Percentiles rank a stretch among this genome's conserved stretches.
Conservation (phyloP, 1,139 yeast genomes). For the Debaryomycetaceae sp. region DNA sequence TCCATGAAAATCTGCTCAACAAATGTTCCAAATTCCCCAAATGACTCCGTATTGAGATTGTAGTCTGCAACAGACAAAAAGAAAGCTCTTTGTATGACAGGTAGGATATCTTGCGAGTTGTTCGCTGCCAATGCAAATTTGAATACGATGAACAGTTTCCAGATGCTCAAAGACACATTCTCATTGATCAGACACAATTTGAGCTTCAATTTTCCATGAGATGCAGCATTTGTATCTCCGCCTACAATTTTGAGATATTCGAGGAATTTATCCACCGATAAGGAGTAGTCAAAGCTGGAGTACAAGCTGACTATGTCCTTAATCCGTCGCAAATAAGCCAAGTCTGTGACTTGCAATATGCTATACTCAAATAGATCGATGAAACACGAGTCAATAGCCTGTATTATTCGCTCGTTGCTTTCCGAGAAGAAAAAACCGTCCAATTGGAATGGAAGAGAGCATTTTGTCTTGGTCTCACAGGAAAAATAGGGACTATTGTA, state of each 20-base stretch:
- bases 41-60: slow-evolving; percentile 2
- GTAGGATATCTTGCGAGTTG: slow-evolving; percentile 1
- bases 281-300: neutral
- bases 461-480: neutral
- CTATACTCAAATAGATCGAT: slow-evolving; percentile 2
- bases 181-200: slow-evolving; percentile 11
- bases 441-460: slow-evolving; percentile 1
- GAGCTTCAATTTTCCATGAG: slow-evolving; percentile 4
- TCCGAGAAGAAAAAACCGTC: slow-evolving; percentile 4
- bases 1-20: neutral
- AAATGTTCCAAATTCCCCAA: neutral
- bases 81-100: slow-evolving; percentile 4
- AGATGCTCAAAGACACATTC: slow-evolving; percentile 7
- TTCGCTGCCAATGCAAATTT: slow-evolving; percentile 2
- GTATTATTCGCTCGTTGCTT: neutral
- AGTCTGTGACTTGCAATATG: slow-evolving; percentile 1
- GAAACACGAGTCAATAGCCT: neutral
- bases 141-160: slow-evolving; percentile 11
- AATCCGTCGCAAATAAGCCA: neutral
- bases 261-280: slow-evolving; percentile 3
- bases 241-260: slow-evolving; percentile 5
- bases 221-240: slow-evolving; percentile 2
- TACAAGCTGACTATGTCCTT: neutral
- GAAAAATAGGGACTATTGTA: neutral
- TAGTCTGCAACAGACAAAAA: slow-evolving; percentile 6